A percentile compares a stretch with the other conserved stretches of the same genome.
phyloP scores from a whole-genome alignment of 192 early-diverging fungal species.

The Martensiomyces pterosporus region DNA sequence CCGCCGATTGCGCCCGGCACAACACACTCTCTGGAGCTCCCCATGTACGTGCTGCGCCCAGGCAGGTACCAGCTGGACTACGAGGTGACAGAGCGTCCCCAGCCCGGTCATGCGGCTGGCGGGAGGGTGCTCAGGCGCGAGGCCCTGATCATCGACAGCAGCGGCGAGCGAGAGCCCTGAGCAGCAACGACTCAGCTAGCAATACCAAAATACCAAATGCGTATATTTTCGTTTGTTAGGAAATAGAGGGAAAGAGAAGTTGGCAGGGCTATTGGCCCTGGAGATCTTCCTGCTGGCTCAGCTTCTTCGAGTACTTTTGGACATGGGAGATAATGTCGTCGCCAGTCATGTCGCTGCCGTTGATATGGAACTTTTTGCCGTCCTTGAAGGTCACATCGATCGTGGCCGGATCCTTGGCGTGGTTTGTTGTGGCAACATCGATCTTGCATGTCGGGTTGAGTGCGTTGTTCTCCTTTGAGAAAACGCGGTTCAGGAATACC shows the following conservation, averaged over 20 bases:
- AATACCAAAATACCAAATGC: no score
- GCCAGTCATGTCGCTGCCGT: slow-evolving; percentile 28
- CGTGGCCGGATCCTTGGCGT: slow-evolving; percentile 25
- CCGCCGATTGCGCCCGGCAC: slow-evolving; percentile 14
- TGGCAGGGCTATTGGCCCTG: slow-evolving; percentile 16
- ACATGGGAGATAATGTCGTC: slow-evolving; percentile 36
- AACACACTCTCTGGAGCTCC: slow-evolving; percentile 5
- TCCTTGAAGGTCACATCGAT: slow-evolving; percentile 48
- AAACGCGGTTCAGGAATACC: slow-evolving; percentile 43
- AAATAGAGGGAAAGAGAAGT: background rate
- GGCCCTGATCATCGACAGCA: slow-evolving; percentile 21
- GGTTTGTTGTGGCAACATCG: slow-evolving; percentile 22
- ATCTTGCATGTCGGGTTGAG: slow-evolving; percentile 50
- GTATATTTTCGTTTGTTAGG: no score
- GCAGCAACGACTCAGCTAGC: no score
- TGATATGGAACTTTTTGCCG: slow-evolving; percentile 34
- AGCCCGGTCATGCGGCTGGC: background rate
- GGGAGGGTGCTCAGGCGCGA: slow-evolving; percentile 6
- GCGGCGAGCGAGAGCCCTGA: no score
- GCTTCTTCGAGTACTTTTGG: slow-evolving; percentile 36
- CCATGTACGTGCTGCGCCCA: slow-evolving; percentile 18
- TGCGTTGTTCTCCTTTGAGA: slow-evolving; percentile 32
- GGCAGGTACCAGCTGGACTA: slow-evolving; percentile 28
- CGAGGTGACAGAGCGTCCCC: slow-evolving; percentile 1
- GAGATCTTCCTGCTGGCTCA: slow-evolving; percentile 48